These are phyloP conservation scores for Penicillium hesseltinei DNA, from an alignment of 2,329 filamentous ascomycete genomes.

Conservation along the genomic window DNA sequence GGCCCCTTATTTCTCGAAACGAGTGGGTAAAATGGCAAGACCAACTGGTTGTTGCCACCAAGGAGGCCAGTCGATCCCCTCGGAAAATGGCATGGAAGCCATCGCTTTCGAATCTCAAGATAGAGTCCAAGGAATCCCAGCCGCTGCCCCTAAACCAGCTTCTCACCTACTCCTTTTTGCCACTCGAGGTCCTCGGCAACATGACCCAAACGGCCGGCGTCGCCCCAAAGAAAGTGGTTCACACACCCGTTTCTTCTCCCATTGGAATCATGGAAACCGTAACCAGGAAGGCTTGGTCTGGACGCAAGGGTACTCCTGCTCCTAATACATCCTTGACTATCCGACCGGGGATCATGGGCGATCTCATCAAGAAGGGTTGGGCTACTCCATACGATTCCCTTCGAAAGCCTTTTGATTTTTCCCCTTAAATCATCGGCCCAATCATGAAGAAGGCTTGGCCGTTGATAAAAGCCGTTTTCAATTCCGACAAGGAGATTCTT, in stretches of 20 bases:
- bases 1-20: neutral
- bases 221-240: too few relatives aligned
- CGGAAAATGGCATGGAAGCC: neutral
- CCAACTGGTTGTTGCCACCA: neutral
- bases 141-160: neutral
- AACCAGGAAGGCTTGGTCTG: neutral
- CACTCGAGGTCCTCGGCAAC: neutral
- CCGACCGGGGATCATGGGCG: neutral
- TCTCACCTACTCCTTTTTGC: neutral
- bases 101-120: neutral
- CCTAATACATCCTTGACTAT: neutral
- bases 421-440: neutral
- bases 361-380: neutral
- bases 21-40: neutral
- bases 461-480: neutral
- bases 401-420: neutral
- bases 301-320: too few relatives aligned
- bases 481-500: neutral
- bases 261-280: neutral
- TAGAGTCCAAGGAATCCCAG: neutral
- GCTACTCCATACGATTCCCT: neutral
- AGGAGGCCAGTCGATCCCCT: neutral
- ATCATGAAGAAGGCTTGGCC: neutral
- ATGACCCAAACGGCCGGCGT: neutral
- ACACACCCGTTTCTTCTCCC: accelerated